Percentiles rank a stretch among this genome's conserved stretches.
These are phyloP conservation scores for Plasmodium coatneyi DNA, from an alignment of 169 alveolate genomes.

Conservation along the genomic window DNA sequence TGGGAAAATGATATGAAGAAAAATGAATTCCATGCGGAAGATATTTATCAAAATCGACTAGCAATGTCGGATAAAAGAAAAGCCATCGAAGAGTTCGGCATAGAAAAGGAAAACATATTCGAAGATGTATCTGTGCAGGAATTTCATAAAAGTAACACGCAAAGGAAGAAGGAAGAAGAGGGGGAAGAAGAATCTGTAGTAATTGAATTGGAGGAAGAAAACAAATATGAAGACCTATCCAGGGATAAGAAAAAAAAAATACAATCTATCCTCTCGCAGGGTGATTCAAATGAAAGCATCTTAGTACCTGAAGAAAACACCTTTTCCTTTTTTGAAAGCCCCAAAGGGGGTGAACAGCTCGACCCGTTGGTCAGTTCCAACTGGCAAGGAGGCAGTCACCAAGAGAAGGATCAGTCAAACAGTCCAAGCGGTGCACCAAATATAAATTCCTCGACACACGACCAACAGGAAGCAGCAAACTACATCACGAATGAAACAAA, in stretches of 20 bases:
- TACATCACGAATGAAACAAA: background rate
- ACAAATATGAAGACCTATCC: constrained; percentile 20
- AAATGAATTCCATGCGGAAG: constrained; percentile 66
- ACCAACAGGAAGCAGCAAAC: background rate
- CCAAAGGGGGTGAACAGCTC: background rate
- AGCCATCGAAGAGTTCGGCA: constrained; percentile 72
- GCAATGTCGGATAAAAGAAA: constrained; percentile 74
- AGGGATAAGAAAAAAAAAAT: constrained; percentile 23
- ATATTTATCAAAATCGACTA: constrained; percentile 39
- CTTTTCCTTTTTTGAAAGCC: constrained; percentile 9
- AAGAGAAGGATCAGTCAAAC: background rate
- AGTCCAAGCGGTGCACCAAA: background rate
- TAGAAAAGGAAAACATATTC: constrained; percentile 23
- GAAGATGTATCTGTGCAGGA: constrained; percentile 45
- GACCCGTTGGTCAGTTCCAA: background rate
- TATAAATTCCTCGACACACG: background rate
- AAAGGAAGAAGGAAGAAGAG: constrained; percentile 53
- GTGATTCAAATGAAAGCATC: constrained; percentile 24
- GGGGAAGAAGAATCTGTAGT: constrained; percentile 5
- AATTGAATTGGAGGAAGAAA: constrained; percentile 56
- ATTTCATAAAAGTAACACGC: constrained; percentile 70
- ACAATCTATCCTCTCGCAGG: constrained; percentile 13
- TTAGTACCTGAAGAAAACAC: constrained; percentile 64
- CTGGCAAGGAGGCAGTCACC: background rate
- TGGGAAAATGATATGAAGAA: constrained; percentile 81